phyloP scores from a whole-genome alignment of 1,284 basidiomycete species.

The Leccinum holopus region DNA sequence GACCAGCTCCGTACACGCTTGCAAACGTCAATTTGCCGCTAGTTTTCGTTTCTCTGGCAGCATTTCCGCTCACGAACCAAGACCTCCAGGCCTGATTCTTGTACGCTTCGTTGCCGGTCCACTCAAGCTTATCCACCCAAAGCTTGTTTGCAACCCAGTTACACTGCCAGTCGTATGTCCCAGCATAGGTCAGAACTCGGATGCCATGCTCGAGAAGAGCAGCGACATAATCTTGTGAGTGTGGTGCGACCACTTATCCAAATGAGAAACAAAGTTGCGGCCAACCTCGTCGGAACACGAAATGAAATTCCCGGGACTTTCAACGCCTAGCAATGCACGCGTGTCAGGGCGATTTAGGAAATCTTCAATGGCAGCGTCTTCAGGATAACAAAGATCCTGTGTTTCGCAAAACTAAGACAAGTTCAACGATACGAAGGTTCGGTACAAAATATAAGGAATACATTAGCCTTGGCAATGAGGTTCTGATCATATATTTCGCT shows the following conservation, averaged over 20 bases:
- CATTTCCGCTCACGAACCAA: constrained; percentile 56
- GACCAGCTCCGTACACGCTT: constrained; percentile 61
- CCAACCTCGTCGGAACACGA: constrained; percentile 57
- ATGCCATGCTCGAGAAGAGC: constrained; percentile 73
- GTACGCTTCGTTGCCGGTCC: constrained; percentile 61
- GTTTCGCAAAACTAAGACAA: constrained; percentile 47
- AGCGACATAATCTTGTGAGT: constrained; percentile 63
- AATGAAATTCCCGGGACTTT: constrained; percentile 53
- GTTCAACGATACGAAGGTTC: neutral
- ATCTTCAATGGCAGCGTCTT: constrained; percentile 47
- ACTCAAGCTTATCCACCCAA: constrained; percentile 75
- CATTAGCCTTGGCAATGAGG: constrained; percentile 42
- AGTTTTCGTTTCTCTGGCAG: constrained; percentile 64
- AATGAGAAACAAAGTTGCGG: constrained; percentile 45
- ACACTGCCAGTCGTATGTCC: constrained; percentile 80
- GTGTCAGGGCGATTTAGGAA: constrained; percentile 59
- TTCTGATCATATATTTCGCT: constrained; percentile 79
- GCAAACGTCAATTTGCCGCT: constrained; percentile 65
- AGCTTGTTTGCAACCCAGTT: constrained; percentile 75
- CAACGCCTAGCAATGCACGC: constrained; percentile 59
- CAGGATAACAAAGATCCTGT: constrained; percentile 55
- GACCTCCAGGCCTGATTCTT: constrained; percentile 49
- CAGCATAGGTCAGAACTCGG: constrained; percentile 71
- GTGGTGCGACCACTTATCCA: constrained; percentile 61
- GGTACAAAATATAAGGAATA: constrained; percentile 6